These are phyloP conservation scores for Fusarium piperis DNA, from an alignment of 2,329 filamentous ascomycete species.

Conservation along the genomic window DNA sequence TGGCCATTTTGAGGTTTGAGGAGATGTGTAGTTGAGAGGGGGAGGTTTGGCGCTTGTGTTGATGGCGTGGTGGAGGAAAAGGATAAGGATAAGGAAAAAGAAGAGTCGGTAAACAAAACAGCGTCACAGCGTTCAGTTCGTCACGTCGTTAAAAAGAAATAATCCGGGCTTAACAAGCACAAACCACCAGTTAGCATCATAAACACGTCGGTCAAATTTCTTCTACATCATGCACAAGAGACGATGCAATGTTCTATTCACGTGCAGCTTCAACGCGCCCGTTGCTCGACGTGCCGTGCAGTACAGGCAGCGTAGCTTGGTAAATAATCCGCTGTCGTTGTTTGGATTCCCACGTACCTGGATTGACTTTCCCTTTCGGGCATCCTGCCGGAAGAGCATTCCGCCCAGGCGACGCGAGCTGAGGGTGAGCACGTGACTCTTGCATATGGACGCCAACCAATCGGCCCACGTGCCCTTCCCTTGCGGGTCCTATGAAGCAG, in stretches of 20 bases:
- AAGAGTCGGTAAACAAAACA: constrained; percentile 46
- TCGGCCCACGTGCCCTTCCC: constrained; percentile 44
- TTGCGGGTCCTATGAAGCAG: constrained; percentile 18
- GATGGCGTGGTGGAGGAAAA: constrained; percentile 36
- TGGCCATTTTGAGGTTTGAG: constrained; percentile 47
- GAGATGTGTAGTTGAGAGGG: constrained; percentile 27
- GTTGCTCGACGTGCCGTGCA: constrained; percentile 12
- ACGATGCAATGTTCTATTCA: constrained; percentile 9
- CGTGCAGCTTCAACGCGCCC: constrained; percentile 15
- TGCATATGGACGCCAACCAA: constrained; percentile 40
- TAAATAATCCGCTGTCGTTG: constrained; percentile 18
- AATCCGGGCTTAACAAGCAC: constrained; percentile 31
- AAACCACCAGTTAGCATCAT: constrained; percentile 26
- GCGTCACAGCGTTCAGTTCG: constrained; percentile 34
- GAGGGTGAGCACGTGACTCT: constrained; percentile 39
- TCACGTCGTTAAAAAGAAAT: constrained; percentile 40
- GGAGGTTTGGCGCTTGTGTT: constrained; percentile 35
- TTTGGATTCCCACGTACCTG: constrained; percentile 34
- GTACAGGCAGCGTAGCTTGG: neutral
- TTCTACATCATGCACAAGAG: constrained; percentile 13
- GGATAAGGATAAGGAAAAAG: constrained; percentile 6
- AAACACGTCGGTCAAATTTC: constrained; percentile 15
- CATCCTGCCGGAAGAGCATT: constrained; percentile 9
- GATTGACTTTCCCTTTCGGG: constrained; percentile 43
- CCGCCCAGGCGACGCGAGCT: constrained; percentile 31